Conservation (phyloP, 495 filamentous ascomycete genomes). For the Aspergillus sparsus region DNA sequence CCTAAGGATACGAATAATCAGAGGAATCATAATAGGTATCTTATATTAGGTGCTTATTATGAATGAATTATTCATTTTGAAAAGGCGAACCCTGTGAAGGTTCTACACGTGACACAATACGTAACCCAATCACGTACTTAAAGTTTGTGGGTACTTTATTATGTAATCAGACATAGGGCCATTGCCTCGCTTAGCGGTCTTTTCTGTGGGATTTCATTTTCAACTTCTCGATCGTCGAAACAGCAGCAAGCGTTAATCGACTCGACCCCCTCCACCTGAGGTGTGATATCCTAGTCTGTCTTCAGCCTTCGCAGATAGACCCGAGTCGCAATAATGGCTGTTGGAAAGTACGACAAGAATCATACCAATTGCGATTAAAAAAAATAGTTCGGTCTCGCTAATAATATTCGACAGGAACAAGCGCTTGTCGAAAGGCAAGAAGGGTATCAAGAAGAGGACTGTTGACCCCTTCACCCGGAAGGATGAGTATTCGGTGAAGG, state of each 20-base stretch:
- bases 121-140: conserved; percentile 11
- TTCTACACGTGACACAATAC: conserved; percentile 6
- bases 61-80: too few relatives aligned
- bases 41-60: too few relatives aligned
- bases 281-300: conserved; percentile 49
- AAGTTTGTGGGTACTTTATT: conserved; percentile 30
- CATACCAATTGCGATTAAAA: conserved; percentile 3
- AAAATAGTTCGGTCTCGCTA: conserved; percentile 14
- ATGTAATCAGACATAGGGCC: conserved; percentile 40
- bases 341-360: conserved; percentile 75
- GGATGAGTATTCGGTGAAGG: conserved; percentile 98
- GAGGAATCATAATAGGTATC: too few relatives aligned
- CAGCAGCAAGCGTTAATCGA: conserved; percentile 36
- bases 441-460: conserved; percentile 99
- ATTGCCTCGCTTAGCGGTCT: conserved; percentile 51
- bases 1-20: too few relatives aligned
- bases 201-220: conserved; percentile 53
- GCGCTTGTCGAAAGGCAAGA: conserved; percentile 99
- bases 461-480: conserved; percentile 97
- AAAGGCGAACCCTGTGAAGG: too few relatives aligned
- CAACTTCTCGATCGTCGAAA: conserved; percentile 39
- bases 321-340: conserved; percentile 77
- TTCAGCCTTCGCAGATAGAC: conserved; percentile 45
- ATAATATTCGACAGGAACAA: conserved; percentile 76
- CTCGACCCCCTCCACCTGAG: conserved; percentile 43